A percentile compares a stretch with the other conserved stretches of the same genome.
phyloP scores from a whole-genome alignment of 805 yeast genomes.

The Wickerhamomyces ciferrii region DNA sequence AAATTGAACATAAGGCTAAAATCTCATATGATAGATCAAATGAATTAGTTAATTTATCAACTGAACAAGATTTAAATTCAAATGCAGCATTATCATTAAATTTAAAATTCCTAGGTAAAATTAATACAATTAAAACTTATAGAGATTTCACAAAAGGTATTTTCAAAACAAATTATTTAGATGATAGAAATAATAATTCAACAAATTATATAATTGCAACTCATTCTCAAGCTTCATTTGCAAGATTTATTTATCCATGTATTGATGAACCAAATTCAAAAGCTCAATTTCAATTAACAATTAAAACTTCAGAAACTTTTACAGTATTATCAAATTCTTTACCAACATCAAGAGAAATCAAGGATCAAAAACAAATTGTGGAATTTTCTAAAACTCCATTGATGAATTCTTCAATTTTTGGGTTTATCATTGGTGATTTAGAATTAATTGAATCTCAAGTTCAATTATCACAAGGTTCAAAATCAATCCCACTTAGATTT shows the following conservation, averaged over 20 bases:
- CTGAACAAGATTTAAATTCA: slow-evolving; percentile 1
- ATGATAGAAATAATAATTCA: slow-evolving; percentile 41
- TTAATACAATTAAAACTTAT: slow-evolving; percentile 44
- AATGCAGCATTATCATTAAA: slow-evolving; percentile 7
- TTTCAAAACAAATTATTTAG: slow-evolving; percentile 61
- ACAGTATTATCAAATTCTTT: slow-evolving; percentile 48
- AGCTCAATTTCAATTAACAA: slow-evolving; percentile 41
- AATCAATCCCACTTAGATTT: slow-evolving; percentile 41
- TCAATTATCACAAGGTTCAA: slow-evolving; percentile 14
- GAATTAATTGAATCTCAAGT: slow-evolving; percentile 40
- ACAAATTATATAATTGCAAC: slow-evolving; percentile 57
- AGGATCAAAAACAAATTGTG: slow-evolving; percentile 24
- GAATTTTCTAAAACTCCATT: slow-evolving; percentile 49
- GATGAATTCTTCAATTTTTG: slow-evolving; percentile 60
- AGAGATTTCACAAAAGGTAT: slow-evolving; percentile 58
- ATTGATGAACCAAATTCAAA: slow-evolving; percentile 60
- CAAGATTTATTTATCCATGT: slow-evolving; percentile 61
- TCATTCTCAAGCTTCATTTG: slow-evolving; percentile 66
- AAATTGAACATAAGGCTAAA: slow-evolving; percentile 28
- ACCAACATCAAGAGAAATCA: slow-evolving; percentile 24
- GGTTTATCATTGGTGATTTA: slow-evolving; percentile 65
- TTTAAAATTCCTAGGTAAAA: slow-evolving; percentile 44
- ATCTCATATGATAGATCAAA: slow-evolving; percentile 26
- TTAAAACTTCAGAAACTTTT: slow-evolving; percentile 39
- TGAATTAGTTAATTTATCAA: slow-evolving; percentile 16